Evolutionary conservation across 768 basidiomycete genomes (phyloP), one percentile per base, ranked within the genome.

Genomic region (Leucogyrophana mollusca): DNA sequence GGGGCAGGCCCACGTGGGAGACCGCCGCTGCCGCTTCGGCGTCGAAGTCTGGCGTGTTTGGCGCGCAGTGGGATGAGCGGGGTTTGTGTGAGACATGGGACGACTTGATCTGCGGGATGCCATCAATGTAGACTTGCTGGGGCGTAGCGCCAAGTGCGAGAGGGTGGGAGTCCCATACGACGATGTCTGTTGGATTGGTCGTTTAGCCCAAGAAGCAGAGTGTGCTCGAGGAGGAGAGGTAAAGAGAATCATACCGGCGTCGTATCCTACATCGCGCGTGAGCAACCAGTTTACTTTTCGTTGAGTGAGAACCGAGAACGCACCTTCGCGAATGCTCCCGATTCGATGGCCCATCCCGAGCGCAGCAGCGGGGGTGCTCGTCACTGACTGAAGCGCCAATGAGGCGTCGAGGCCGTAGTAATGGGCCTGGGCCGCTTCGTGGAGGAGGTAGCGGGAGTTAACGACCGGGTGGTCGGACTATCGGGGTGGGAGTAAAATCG

Each of bases 41-140:
- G 56, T 84, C 80, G 53, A 85, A 94, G 54, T 87, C 73, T 0
- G 90, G 89, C 2, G 82, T 80, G 34, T 64, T 67, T 0, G 89
- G 87, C 7, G 20, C 6, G 27, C 7, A 30, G 7, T 30, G 27
- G 5, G 62, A 40, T 6, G 56, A 54, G 51, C 80, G 78, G 58
- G 77, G 75, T 51, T 69, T 62, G 3, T 59, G 61, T 1, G 63
- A 59, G 47, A 73, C 69, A 4, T 66, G 55, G 14, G 74, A 73
- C n/a, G 68, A 62, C 38, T 72, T 71, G 41, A 87, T 73, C 56
- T 94, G 91, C 3, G 80, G 60, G 47, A 91, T 82, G 2, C 92
- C 92, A 61, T 96, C 93, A 53, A 94, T 88, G 73, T 84, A 94
- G 21, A 89, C 81, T 46, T 83, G 81, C 10, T 70, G 59, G 0